These are phyloP conservation scores for Amaranthus hypochondriacus DNA, from an alignment of 148 eudicot genomes.

Conservation along the genomic window DNA sequence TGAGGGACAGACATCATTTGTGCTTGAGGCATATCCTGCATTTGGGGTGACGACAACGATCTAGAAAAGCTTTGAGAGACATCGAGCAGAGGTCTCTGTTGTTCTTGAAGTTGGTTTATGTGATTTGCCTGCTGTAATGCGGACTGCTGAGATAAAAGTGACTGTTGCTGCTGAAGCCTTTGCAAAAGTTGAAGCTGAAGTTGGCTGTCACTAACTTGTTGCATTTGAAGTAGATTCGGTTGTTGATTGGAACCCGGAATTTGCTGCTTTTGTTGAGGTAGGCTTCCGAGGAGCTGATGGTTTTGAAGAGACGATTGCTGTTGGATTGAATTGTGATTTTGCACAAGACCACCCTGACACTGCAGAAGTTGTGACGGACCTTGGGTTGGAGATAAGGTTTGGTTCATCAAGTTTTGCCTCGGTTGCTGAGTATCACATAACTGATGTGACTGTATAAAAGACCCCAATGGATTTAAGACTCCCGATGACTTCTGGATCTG, in stretches of 20 bases:
- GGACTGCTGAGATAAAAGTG: slow-evolving; percentile 55
- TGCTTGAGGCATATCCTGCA: slow-evolving; percentile 47
- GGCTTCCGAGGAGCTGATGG: slow-evolving; percentile 47
- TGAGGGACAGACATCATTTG: slow-evolving; percentile 41
- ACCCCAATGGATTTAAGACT: slow-evolving; percentile 35
- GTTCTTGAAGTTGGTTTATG: slow-evolving; percentile 50
- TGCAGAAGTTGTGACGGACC: slow-evolving; percentile 49
- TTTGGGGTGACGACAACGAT: slow-evolving; percentile 44
- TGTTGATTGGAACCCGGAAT: slow-evolving; percentile 46
- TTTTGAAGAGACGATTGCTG: slow-evolving; percentile 53
- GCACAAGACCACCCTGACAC: slow-evolving; percentile 37
- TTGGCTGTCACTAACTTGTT: slow-evolving; percentile 53
- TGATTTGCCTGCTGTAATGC: slow-evolving; percentile 43
- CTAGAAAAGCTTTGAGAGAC: slow-evolving; percentile 56
- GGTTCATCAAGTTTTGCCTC: slow-evolving; percentile 48
- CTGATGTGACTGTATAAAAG: slow-evolving; percentile 59
- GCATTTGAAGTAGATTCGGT: slow-evolving; percentile 41
- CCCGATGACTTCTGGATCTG: slow-evolving; percentile 66
- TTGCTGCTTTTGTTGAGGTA: slow-evolving; percentile 49
- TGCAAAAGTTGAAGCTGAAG: slow-evolving; percentile 64
- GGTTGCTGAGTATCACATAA: slow-evolving; percentile 49
- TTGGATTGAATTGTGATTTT: slow-evolving; percentile 46
- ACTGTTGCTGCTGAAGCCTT: slow-evolving; percentile 70
- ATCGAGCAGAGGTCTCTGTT: slow-evolving; percentile 41
- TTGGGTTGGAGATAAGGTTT: slow-evolving; percentile 45